Conservation (phyloP, 202 grass and related monocot genomes). For the Schoenoplectus tabernaemontani region DNA sequence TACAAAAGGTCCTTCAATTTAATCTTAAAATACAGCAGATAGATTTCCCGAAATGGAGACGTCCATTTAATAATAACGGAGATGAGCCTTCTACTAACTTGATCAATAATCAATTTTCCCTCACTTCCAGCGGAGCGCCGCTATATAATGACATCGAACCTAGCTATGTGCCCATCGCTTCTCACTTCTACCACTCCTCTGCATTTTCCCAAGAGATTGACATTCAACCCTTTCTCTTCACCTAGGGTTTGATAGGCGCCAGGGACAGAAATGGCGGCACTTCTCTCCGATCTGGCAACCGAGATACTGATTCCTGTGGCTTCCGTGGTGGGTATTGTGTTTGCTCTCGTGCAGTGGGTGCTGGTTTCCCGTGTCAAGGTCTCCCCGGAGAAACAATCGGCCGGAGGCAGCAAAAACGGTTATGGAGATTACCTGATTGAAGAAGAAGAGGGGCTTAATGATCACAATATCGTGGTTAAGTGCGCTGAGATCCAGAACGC, state of each 20-base stretch:
- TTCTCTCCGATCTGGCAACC: constrained; percentile 53
- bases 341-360: constrained; percentile 71
- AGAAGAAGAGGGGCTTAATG: constrained; percentile 95
- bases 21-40: no score
- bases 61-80: no score
- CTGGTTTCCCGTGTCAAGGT: constrained; percentile 70
- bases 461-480: constrained; percentile 90
- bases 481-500: constrained; percentile 83
- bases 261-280: constrained; percentile 43
- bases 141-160: constrained; percentile 32
- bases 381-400: constrained; percentile 41
- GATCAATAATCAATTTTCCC: neutral
- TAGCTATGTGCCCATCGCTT: neutral
- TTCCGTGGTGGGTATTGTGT: constrained; percentile 55
- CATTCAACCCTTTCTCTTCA: neutral
- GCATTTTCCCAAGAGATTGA: neutral
- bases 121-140: neutral
- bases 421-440: constrained; percentile 72
- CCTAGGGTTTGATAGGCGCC: constrained; percentile 39
- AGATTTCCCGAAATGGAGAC: no score
- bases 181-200: neutral
- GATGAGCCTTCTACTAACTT: no score
- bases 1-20: no score
- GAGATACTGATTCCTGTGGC: constrained; percentile 73
- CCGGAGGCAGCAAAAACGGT: constrained; percentile 30